Base-by-base conservation (phyloP, 306 rosid species). In the Betula pendula region DNA sequence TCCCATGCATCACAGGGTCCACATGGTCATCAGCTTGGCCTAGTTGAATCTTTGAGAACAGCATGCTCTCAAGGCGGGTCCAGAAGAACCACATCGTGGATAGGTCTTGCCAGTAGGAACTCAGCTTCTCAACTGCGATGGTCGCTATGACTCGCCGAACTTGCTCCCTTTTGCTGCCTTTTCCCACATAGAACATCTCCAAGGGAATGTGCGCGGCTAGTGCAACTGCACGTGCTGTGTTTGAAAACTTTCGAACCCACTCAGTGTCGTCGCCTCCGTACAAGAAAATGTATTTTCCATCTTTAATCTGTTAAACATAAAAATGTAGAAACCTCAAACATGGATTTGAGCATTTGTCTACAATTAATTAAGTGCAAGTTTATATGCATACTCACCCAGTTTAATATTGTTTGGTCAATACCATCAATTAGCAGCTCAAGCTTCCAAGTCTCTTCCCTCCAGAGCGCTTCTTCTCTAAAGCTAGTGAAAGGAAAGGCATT, bases 21-120 rank as follows among this genome's bases (percentile, higher is more conserved):
- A 35, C 0, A 3, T 72, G 72, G 0, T 84, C 87, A 2, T 86
- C 83, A 2, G 71, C 79, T 55, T 87, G 85, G 15, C 65, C 75
- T 5, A 82, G 82, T 24, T 89, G 90, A 17, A 89, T 81, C 80
- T 89, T 89, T 24, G 93, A 89, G 73, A 84, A 81, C 8, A 86
- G 77, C 90, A 89, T 89, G 89, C 93, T 89, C 69, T 87, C 89
- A 0, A 89, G 81, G 4, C 90, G 78, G 8, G 84, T 87, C 93
- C 90, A 89, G 83, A 86, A 89, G 90, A 86, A 89, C 93, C 93
- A 86, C 15, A 87, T 80, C 89, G 84, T 78, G 75, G 86, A 84
- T 2, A 73, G 86, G 35, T 84, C 90, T 76, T 75, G 63, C 93
- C 90, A 89, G 72, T 81, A 65, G 6, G 77, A 79, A 0, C 86